A percentile compares a stretch with the other conserved stretches of the same genome.
Conservation (phyloP, 768 basidiomycete genomes). For the Auricularia auricula-judae region DNA sequence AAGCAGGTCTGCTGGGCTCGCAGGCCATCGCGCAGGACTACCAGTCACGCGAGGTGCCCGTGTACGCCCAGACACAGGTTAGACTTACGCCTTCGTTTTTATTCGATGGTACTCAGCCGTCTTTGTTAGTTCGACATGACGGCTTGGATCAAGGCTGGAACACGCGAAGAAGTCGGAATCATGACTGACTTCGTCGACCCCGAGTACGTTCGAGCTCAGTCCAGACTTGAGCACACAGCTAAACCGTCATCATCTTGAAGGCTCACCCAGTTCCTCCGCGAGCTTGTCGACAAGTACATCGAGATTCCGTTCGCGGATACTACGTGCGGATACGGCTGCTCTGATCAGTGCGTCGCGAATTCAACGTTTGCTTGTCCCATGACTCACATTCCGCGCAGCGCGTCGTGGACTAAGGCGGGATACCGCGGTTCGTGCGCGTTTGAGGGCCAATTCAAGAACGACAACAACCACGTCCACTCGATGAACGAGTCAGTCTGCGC, state of each 20-base stretch:
- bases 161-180: constrained; percentile 60
- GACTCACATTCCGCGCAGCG: constrained; percentile 29
- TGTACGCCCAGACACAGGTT: constrained; percentile 58
- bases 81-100: too few relatives aligned
- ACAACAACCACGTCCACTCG: constrained; percentile 78
- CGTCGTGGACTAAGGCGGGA: constrained; percentile 79
- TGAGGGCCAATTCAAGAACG: constrained; percentile 63
- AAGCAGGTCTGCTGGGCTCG: constrained; percentile 18
- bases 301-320: constrained; percentile 82
- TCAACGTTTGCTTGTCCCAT: background rate
- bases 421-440: constrained; percentile 80
- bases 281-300: constrained; percentile 66
- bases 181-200: constrained; percentile 76
- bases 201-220: constrained; percentile 25
- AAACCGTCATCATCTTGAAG: constrained; percentile 25
- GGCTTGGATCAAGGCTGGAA: constrained; percentile 83
- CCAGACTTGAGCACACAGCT: background rate
- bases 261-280: constrained; percentile 70
- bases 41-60: constrained; percentile 46
- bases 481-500: constrained; percentile 53
- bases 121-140: constrained; percentile 67
- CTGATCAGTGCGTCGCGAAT: constrained; percentile 58
- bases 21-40: constrained; percentile 82
- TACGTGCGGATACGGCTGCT: constrained; percentile 89
- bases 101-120: too few relatives aligned